Evolutionary conservation across 371 early-diverging fungal genomes (phyloP).

Genomic region (Mortierella polycephala): DNA sequence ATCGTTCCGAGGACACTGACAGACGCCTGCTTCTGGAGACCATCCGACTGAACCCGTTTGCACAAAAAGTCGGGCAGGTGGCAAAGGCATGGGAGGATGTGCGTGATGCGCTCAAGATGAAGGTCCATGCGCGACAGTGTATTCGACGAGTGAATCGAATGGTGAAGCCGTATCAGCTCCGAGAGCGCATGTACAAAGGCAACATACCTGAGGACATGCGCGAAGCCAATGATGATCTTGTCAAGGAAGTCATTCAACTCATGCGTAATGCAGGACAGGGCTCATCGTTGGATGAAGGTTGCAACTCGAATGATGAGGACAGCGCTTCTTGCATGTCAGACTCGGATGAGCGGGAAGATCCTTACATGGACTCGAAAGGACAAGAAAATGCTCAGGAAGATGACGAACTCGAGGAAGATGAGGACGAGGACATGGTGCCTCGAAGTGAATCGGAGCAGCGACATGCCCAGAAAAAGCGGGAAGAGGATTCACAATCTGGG

Average conservation of each 20-base stretch:
- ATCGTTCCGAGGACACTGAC: constrained; percentile 49
- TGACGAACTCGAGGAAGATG: constrained; percentile 13
- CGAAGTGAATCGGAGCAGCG: constrained; percentile 13
- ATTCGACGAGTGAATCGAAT: constrained; percentile 50
- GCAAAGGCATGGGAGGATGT: constrained; percentile 54
- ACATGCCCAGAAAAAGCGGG: constrained; percentile 5
- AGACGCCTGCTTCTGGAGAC: constrained; percentile 28
- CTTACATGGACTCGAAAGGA: constrained; percentile 9
- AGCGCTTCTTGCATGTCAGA: constrained; percentile 38
- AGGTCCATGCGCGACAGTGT: constrained; percentile 52
- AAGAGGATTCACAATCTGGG: neutral
- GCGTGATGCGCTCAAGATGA: constrained; percentile 45
- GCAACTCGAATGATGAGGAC: constrained; percentile 36
- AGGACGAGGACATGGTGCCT: constrained; percentile 14
- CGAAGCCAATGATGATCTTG: constrained; percentile 43
- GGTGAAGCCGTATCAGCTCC: constrained; percentile 42
- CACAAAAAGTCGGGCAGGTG: constrained; percentile 50
- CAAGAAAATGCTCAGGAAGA: constrained; percentile 18
- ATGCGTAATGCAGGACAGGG: constrained; percentile 40
- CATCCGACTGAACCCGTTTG: constrained; percentile 49
- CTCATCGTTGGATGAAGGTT: constrained; percentile 29
- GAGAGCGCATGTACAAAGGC: constrained; percentile 51
- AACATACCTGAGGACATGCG: constrained; percentile 49
- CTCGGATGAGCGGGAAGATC: constrained; percentile 22
- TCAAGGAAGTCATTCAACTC: constrained; percentile 52